A percentile compares a stretch with the other conserved stretches of the same genome.
These are phyloP conservation scores for Anisodus acutangulus DNA, from an alignment of 257 asterid species.

Conservation along the genomic window DNA sequence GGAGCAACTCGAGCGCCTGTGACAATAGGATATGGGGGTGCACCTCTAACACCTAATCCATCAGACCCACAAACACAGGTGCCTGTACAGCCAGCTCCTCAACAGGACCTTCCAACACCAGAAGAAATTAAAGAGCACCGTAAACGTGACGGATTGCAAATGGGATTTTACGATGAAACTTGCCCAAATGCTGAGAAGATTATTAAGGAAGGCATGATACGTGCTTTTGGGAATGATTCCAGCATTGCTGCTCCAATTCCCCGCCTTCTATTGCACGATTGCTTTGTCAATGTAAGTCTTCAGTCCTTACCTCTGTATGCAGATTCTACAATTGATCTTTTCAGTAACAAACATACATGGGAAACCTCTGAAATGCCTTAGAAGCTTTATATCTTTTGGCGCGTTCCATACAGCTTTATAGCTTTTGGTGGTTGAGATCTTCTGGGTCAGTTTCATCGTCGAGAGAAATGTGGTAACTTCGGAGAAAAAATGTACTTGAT, in stretches of 20 bases:
- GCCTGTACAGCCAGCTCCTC: conserved; percentile 20
- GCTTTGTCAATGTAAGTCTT: conserved; percentile 56
- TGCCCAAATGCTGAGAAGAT: conserved; percentile 66
- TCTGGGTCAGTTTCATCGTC: not conserved
- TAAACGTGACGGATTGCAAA: conserved; percentile 31
- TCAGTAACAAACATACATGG: not conserved
- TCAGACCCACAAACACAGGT: conserved; percentile 18
- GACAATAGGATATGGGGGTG: conserved; percentile 5
- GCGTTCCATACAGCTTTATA: too few relatives aligned
- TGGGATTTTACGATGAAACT: conserved; percentile 48
- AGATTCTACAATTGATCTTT: not conserved
- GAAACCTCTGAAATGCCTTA: not conserved
- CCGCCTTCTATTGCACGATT: conserved; percentile 68
- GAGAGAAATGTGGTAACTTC: not conserved
- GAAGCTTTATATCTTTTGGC: not conserved
- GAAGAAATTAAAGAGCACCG: not conserved
- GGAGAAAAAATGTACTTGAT: not conserved
- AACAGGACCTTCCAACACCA: conserved; percentile 22
- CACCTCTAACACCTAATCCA: conserved; percentile 5
- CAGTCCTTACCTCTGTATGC: not conserved
- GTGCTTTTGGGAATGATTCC: conserved; percentile 46
- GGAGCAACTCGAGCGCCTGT: conserved; percentile 19
- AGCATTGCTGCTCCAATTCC: conserved; percentile 52
- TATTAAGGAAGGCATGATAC: conserved; percentile 41
- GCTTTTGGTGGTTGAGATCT: not conserved